These are phyloP conservation scores for Acanthamoeba castellanii DNA, from an alignment of 208 protist genomes.

Conservation along the genomic window DNA sequence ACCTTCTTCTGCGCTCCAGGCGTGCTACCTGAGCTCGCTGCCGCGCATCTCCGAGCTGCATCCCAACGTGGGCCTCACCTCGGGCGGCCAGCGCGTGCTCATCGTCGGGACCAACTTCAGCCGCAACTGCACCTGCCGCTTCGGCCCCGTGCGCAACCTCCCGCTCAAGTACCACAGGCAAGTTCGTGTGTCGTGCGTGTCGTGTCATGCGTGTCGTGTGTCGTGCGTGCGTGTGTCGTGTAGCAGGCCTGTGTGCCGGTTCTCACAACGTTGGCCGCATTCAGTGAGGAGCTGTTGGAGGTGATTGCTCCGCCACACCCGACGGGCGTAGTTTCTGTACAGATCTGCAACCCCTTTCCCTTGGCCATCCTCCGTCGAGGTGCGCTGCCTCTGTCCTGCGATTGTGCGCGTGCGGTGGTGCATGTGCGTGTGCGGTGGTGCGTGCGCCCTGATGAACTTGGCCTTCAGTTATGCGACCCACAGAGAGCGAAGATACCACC, in stretches of 20 bases:
- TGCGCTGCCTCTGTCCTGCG: background rate
- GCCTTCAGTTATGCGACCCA: background rate
- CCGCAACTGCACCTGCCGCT: constrained; percentile 34
- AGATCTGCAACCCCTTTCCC: constrained; percentile 29
- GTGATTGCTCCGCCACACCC: constrained; percentile 19
- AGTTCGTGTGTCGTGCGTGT: background rate
- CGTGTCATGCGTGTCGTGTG: background rate
- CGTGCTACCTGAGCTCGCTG: background rate
- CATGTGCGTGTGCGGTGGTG: background rate
- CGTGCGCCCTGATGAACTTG: background rate
- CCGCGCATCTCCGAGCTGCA: constrained; percentile 19
- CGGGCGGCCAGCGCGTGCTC: constrained; percentile 44
- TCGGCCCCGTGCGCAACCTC: constrained; percentile 38
- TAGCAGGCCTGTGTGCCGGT: background rate
- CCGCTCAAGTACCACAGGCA: constrained; percentile 47
- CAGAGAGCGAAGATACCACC: background rate
- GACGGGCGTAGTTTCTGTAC: background rate
- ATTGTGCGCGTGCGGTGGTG: too few relatives aligned
- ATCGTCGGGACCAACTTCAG: constrained; percentile 37
- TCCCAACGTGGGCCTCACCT: constrained; percentile 23
- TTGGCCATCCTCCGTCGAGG: background rate
- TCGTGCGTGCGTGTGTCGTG: too few relatives aligned
- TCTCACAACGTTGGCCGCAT: background rate
- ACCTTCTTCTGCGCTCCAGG: background rate
- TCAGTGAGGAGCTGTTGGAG: constrained; percentile 33